Evolutionary conservation across 371 early-diverging fungal species (phyloP).

Genomic region (Circinella umbellata): DNA sequence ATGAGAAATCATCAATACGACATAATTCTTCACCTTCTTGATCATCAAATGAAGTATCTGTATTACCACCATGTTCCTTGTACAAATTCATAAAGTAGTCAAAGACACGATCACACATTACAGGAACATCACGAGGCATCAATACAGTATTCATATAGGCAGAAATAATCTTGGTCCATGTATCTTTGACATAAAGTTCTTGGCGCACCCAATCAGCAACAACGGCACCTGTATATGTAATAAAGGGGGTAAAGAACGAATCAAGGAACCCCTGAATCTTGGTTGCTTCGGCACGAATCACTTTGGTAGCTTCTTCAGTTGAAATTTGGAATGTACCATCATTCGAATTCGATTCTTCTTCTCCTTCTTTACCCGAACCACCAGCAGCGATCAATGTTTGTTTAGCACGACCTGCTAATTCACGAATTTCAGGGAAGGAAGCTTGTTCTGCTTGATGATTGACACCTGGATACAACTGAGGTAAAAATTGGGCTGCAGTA

Average conservation of each 20-base stretch:
- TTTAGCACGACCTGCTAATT: conserved; percentile 60
- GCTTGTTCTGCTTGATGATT: conserved; percentile 65
- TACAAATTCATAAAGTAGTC: conserved; percentile 49
- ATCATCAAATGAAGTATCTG: conserved; percentile 50
- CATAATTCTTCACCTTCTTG: conserved; percentile 76
- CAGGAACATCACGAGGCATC: conserved; percentile 43
- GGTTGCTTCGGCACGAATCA: conserved; percentile 48
- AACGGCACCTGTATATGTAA: conserved; percentile 52
- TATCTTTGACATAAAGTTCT: conserved; percentile 54
- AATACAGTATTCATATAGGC: conserved; percentile 52
- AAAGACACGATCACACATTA: conserved; percentile 35
- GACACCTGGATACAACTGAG: conserved; percentile 71
- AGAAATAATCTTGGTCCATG: conserved; percentile 48
- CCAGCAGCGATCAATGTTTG: conserved; percentile 64
- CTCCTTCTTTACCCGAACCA: conserved; percentile 35
- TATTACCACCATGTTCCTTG: conserved; percentile 50
- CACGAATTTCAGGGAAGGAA: conserved; percentile 68
- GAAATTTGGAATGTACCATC: conserved; percentile 36
- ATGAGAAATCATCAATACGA: conserved; percentile 74
- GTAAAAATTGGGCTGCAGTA: conserved; percentile 67
- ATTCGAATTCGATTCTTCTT: conserved; percentile 18
- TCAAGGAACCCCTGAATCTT: conserved; percentile 62
- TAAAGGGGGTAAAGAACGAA: conserved; percentile 52
- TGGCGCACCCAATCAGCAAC: conserved; percentile 59
- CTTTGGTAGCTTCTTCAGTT: conserved; percentile 43